Conservation (phyloP, 1,139 yeast species). For the Suhomyces ambrosiae region DNA sequence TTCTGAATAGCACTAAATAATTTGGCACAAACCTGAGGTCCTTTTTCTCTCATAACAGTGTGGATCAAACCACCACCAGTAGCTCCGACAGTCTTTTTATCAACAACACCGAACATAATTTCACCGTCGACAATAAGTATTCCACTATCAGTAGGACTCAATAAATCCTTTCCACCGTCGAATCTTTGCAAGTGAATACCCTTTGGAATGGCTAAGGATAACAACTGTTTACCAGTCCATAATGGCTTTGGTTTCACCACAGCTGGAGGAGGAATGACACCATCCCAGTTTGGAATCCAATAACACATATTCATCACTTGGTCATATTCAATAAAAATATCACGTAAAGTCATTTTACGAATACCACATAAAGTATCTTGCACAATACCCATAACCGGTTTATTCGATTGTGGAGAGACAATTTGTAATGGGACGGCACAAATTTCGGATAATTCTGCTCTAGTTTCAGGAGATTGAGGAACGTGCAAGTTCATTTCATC, state of each 20-base stretch:
- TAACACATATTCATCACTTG: constrained; percentile 95
- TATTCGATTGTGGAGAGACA: constrained; percentile 97
- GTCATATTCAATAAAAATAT: constrained; percentile 82
- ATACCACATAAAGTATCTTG: constrained; percentile 98
- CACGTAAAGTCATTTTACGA: constrained; percentile 92
- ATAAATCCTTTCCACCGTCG: constrained; percentile 84
- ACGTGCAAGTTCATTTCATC: constrained; percentile 99
- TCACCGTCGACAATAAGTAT: constrained; percentile 93
- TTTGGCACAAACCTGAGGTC: constrained; percentile 86
- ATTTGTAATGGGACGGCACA: constrained; percentile 98
- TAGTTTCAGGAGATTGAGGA: constrained; percentile 97
- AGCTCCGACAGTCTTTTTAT: constrained; percentile 97
- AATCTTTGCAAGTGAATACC: constrained; percentile 94
- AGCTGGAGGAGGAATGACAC: constrained; percentile 97
- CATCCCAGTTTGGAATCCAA: constrained; percentile 99
- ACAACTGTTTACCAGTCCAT: constrained; percentile 96
- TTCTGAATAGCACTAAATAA: constrained; percentile 92
- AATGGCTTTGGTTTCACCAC: constrained; percentile 91
- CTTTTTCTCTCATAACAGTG: constrained; percentile 96
- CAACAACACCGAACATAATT: constrained; percentile 95
- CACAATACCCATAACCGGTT: constrained; percentile 99
- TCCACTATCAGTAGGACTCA: constrained; percentile 87
- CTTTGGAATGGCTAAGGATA: constrained; percentile 90
- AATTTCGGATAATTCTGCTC: constrained; percentile 92
- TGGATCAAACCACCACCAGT: constrained; percentile 98